A percentile compares a stretch with the other conserved stretches of the same genome.
Conservation (phyloP, 2,329 filamentous ascomycete genomes). For the Sphaerulina musiva region DNA sequence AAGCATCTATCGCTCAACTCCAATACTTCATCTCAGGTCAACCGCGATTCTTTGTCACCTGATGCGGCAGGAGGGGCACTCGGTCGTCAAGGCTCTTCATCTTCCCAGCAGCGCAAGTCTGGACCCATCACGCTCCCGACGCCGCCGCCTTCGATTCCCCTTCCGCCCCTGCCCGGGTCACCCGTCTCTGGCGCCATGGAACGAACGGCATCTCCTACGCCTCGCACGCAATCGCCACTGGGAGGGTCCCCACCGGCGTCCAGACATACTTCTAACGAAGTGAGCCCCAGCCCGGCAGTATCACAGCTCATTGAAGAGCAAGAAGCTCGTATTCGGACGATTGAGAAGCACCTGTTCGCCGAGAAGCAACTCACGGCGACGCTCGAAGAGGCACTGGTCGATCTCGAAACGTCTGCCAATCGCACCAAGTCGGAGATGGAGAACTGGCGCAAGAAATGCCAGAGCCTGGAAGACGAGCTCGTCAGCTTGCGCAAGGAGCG, state of each 20-base stretch:
- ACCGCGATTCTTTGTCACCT: conserved; percentile 42
- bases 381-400: conserved; percentile 88
- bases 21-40: conserved; percentile 31
- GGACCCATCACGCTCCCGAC: conserved; percentile 82
- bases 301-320: conserved; percentile 88
- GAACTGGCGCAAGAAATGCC: conserved; percentile 79
- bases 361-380: conserved; percentile 96
- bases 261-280: conserved; percentile 59
- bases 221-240: conserved; percentile 61
- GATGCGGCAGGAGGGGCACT: conserved; percentile 38
- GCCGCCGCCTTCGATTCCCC: conserved; percentile 89
- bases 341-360: conserved; percentile 92
- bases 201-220: conserved; percentile 40
- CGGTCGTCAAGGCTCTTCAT: conserved; percentile 52
- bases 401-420: conserved; percentile 85
- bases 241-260: conserved; percentile 54
- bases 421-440: conserved; percentile 89
- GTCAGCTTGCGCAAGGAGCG: conserved; percentile 57
- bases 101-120: conserved; percentile 75
- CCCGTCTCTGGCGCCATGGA: conserved; percentile 41
- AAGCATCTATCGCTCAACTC: conserved; percentile 32
- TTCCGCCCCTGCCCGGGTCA: conserved; percentile 74
- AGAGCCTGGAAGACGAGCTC: conserved; percentile 65
- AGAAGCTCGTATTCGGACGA: conserved; percentile 86
- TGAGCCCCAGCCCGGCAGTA: conserved; percentile 55